Evolutionary conservation across 2,329 filamentous ascomycete genomes (phyloP), one percentile per base, ranked within the genome.

Genomic region (Cercospora beticola): DNA sequence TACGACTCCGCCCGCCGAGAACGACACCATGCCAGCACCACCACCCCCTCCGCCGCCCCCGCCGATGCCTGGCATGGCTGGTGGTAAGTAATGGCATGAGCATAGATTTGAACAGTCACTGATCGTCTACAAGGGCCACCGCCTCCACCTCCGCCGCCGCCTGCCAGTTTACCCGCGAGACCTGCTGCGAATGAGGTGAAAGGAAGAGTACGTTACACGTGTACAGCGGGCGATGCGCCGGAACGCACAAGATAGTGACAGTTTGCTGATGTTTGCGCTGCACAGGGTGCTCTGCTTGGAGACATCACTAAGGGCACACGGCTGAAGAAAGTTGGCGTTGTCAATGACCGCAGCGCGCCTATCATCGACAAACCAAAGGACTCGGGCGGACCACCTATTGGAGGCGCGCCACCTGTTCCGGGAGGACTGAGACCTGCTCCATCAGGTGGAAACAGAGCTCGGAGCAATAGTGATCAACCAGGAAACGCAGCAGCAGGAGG

Each of bases 331-430:
- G 86, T 83, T 65, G 78, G 92, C 33, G 90, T 93, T 66, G 92
- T 94, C 74, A 97, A 98, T 81, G 94, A 98, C 80, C 90, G 94
- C 80, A 97, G 94, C 23, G 92, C 92, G 7, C 94, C 94, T 0
- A 75, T 86, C 62, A 79, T 97, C 66, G 86, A 81, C 69, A 88
- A 86, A 65, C 65, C 69, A 76, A 84, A 62, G 84, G 83, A 86
- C 62, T 83, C 84, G 33, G 68, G 68, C 31, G 88, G 86, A 68
- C 84, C 87, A 64, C 86, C 90, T 12, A 82, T 92, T 66, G 90
- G 88, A 73, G 90, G 91, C 71, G 94, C 93, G 60, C 94, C 94
- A 46, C 91, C 94, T 23, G 85, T 97, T n/a, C 92, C 92, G 1
- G 86, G 85, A 70, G 84, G 93, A 43, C 90, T 91, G 71, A 92